phyloP scores from a whole-genome alignment of 2,329 filamentous ascomycete species.

The Aureobasidium melanogenum region DNA sequence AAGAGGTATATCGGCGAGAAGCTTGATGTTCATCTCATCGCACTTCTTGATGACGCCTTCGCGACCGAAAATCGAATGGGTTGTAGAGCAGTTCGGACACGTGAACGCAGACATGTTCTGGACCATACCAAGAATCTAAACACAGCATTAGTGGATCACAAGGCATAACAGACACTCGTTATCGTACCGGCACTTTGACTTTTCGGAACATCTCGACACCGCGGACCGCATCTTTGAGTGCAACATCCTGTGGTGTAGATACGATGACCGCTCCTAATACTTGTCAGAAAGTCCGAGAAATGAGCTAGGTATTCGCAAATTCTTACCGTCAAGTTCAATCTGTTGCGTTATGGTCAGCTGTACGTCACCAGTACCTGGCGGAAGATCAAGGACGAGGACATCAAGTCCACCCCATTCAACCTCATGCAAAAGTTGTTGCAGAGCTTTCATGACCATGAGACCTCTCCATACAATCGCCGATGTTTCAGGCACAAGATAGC shows the following conservation, averaged over 20 bases:
- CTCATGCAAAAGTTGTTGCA: slow-evolving; percentile 90
- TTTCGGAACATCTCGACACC: slow-evolving; percentile 90
- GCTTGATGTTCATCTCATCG: slow-evolving; percentile 60
- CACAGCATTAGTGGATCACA: background rate
- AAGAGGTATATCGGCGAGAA: slow-evolving; percentile 81
- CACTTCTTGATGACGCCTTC: slow-evolving; percentile 57
- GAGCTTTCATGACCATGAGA: slow-evolving; percentile 93
- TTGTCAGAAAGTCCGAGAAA: background rate
- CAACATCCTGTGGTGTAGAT: slow-evolving; percentile 87
- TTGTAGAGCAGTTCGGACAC: slow-evolving; percentile 51
- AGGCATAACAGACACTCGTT: background rate
- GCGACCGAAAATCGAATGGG: slow-evolving; percentile 29
- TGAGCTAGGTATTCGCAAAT: background rate
- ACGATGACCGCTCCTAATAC: slow-evolving; percentile 68
- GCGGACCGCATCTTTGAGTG: slow-evolving; percentile 82
- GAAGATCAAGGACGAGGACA: slow-evolving; percentile 79
- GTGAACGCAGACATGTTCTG: slow-evolving; percentile 85
- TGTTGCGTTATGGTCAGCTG: slow-evolving; percentile 97
- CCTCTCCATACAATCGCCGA: slow-evolving; percentile 91
- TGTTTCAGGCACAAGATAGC: slow-evolving; percentile 72
- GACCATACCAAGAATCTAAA: slow-evolving; percentile 66
- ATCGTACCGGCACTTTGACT: slow-evolving; percentile 57
- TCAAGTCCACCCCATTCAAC: slow-evolving; percentile 91
- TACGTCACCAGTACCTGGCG: slow-evolving; percentile 89
- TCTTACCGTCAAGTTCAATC: slow-evolving; percentile 69